Conservation (phyloP, 2,329 filamentous ascomycete genomes). For the Ceratocystis alfenasii region DNA sequence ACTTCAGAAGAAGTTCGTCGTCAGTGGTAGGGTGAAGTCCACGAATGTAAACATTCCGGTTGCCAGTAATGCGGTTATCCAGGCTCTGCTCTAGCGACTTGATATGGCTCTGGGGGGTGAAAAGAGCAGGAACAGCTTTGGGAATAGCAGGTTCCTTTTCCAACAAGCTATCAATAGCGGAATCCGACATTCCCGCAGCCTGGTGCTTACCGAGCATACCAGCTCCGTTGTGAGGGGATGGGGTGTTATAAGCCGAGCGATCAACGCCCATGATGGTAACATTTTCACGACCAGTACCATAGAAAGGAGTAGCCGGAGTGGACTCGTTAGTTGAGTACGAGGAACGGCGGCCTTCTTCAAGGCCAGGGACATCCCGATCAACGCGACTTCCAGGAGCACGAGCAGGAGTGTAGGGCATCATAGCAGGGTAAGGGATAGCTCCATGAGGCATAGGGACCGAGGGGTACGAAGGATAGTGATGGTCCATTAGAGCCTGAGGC, state of each 20-base stretch:
- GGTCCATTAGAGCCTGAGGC: slow-evolving; percentile 11
- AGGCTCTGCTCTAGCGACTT: slow-evolving; percentile 89
- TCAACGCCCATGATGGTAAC: slow-evolving; percentile 43
- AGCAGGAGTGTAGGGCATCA: slow-evolving; percentile 44
- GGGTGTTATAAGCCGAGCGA: slow-evolving; percentile 53
- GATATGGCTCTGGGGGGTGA: slow-evolving; percentile 70
- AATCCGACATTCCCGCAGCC: slow-evolving; percentile 34
- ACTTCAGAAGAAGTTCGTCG: slow-evolving; percentile 72
- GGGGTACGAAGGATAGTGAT: slow-evolving; percentile 15
- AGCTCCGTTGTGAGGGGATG: slow-evolving; percentile 50
- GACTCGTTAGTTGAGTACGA: slow-evolving; percentile 59
- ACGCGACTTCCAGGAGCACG: slow-evolving; percentile 39
- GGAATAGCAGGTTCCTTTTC: slow-evolving; percentile 74
- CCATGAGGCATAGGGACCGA: slow-evolving; percentile 28
- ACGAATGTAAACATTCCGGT: slow-evolving; percentile 96
- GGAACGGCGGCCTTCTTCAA: slow-evolving; percentile 50
- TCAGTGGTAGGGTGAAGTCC: slow-evolving; percentile 92
- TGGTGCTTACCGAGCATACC: slow-evolving; percentile 35
- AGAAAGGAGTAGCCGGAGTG: slow-evolving; percentile 53
- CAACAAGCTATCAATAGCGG: slow-evolving; percentile 51
- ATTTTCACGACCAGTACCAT: slow-evolving; percentile 46
- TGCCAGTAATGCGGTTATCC: slow-evolving; percentile 79
- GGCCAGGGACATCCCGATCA: slow-evolving; percentile 42
- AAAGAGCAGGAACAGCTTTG: slow-evolving; percentile 77
- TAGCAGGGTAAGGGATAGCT: slow-evolving; percentile 30